phyloP scores from a whole-genome alignment of 306 rosid genomes.

The Lotus japonicus region DNA sequence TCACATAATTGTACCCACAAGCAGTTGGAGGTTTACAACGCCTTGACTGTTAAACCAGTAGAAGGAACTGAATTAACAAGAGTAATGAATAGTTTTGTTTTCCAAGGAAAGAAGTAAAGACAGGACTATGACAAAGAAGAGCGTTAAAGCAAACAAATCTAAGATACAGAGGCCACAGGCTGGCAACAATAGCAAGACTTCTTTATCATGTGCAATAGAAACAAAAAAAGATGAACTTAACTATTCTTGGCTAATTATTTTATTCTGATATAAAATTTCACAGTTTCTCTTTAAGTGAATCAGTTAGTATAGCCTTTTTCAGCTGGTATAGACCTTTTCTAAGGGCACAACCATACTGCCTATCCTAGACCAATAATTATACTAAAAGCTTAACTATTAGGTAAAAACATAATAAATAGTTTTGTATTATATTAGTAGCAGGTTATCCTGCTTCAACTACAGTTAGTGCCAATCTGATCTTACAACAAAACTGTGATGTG shows the following conservation, averaged over 20 bases:
- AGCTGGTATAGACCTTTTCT: conserved; percentile 20
- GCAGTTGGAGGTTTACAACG: conserved; percentile 73
- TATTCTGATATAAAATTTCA: conserved; percentile 1
- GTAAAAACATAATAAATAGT: too few species aligned
- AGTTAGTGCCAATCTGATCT: neutral
- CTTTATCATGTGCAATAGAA: conserved; percentile 12
- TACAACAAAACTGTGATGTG: neutral
- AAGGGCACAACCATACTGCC: neutral
- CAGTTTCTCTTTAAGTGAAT: conserved; percentile 9
- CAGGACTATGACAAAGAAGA: neutral
- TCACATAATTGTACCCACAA: conserved; percentile 59
- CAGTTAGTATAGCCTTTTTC: neutral
- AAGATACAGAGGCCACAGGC: neutral
- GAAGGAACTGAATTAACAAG: neutral
- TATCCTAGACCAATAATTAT: too few species aligned
- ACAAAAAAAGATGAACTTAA: conserved; percentile 14
- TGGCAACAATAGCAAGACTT: neutral
- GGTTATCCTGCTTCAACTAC: too few species aligned
- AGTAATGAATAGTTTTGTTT: neutral
- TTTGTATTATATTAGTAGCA: too few species aligned
- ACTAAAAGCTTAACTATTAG: too few species aligned
- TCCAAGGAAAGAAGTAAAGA: neutral
- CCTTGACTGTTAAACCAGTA: conserved; percentile 44
- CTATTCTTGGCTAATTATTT: neutral
- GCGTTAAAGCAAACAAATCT: neutral